Conservation (phyloP, 768 basidiomycete species). For the Lactifluus piperatus region DNA sequence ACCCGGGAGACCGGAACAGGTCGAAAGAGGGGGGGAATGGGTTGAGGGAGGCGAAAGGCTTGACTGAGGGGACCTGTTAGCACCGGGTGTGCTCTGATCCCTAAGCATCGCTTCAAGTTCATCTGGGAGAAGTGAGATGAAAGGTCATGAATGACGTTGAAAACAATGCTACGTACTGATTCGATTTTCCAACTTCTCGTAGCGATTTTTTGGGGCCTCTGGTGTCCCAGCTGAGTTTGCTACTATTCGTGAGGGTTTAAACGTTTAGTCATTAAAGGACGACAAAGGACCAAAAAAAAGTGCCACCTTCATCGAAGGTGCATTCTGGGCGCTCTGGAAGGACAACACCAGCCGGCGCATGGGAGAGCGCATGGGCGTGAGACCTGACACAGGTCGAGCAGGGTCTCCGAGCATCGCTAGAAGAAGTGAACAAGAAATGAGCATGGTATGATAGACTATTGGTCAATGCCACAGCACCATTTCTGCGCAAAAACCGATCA, state of each 20-base stretch:
- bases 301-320: slow-evolving; percentile 63
- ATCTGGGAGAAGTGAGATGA: slow-evolving; percentile 31
- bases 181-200: slow-evolving; percentile 57
- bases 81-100: neutral
- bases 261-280: neutral
- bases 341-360: slow-evolving; percentile 47
- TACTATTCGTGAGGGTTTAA: slow-evolving; percentile 27
- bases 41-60: neutral
- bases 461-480: slow-evolving; percentile 19
- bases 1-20: neutral
- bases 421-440: neutral
- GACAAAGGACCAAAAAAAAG: neutral
- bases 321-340: slow-evolving; percentile 55
- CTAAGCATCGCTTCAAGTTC: slow-evolving; percentile 63
- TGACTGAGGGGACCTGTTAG: neutral
- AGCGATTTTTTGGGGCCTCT: slow-evolving; percentile 51
- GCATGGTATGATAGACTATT: neutral
- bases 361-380: slow-evolving; percentile 57
- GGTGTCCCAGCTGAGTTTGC: slow-evolving; percentile 26
- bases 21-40: slow-evolving; percentile 3
- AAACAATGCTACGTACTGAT: slow-evolving; percentile 44
- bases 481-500: slow-evolving; percentile 18
- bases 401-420: slow-evolving; percentile 65
- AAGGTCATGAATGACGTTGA: neutral
- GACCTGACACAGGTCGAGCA: slow-evolving; percentile 73